A percentile compares a stretch with the other conserved stretches of the same genome.
These are phyloP conservation scores for Chionographis japonica DNA, from an alignment of 106 monocot genomes.

Conservation along the genomic window DNA sequence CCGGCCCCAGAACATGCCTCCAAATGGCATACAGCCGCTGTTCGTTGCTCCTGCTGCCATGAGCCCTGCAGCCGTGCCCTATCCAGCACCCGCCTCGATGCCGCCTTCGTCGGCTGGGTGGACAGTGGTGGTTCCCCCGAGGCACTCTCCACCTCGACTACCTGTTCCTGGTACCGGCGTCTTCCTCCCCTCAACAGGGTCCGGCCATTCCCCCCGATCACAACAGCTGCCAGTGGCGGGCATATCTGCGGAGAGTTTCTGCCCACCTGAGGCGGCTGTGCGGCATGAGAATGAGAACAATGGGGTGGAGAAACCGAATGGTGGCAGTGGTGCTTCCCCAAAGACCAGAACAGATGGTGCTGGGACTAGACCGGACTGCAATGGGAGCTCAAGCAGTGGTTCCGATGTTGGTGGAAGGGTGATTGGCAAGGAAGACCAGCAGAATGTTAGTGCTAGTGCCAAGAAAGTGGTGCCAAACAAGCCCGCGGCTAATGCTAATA, in stretches of 20 bases:
- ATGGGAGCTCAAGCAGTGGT: slow-evolving; percentile 11
- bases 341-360: not conserved
- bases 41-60: slow-evolving; percentile 38
- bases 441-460: slow-evolving; percentile 1
- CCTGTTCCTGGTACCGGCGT: slow-evolving; percentile 67
- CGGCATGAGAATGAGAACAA: not conserved
- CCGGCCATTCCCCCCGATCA: slow-evolving; percentile 20
- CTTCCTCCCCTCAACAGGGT: slow-evolving; percentile 56
- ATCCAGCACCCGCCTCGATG: slow-evolving; percentile 17
- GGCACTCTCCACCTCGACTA: slow-evolving; percentile 30
- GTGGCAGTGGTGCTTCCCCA: slow-evolving; percentile 7
- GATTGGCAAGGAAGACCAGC: not conserved
- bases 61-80: slow-evolving; percentile 24
- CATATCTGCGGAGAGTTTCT: not conserved
- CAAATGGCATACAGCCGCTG: slow-evolving; percentile 52
- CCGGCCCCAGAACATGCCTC: slow-evolving; percentile 21
- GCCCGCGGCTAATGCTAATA: not conserved
- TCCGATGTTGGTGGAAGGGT: not conserved
- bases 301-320: slow-evolving; percentile 3
- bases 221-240: slow-evolving; percentile 3
- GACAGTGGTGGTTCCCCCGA: slow-evolving; percentile 26
- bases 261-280: not conserved
- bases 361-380: slow-evolving; percentile 8
- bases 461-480: slow-evolving; percentile 14
- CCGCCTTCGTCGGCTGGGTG: slow-evolving; percentile 23